Conservation (phyloP, 495 filamentous ascomycete species). For the Penicillium desertorum region DNA sequence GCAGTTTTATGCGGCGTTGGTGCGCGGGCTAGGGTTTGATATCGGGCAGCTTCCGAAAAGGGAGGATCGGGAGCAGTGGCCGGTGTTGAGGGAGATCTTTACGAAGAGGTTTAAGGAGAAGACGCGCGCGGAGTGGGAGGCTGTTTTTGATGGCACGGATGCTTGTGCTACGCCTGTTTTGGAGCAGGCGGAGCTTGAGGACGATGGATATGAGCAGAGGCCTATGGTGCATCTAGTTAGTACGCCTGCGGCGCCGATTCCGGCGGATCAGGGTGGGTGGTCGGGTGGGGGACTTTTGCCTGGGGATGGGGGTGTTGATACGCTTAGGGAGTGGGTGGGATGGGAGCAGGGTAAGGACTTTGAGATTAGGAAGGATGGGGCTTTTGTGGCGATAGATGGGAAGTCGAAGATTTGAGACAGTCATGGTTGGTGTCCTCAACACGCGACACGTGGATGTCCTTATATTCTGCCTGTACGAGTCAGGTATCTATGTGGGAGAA, state of each 20-base stretch:
- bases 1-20: constrained; percentile 70
- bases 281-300: constrained; percentile 55
- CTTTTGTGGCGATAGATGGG: constrained; percentile 13
- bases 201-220: constrained; percentile 68
- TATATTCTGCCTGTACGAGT: neutral
- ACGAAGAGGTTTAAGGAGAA: constrained; percentile 65
- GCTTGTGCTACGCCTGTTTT: constrained; percentile 89
- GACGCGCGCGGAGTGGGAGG: constrained; percentile 80
- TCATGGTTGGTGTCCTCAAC: neutral
- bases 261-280: constrained; percentile 65
- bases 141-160: constrained; percentile 81
- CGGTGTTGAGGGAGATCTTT: constrained; percentile 59
- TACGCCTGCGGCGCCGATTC: constrained; percentile 61
- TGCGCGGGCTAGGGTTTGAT: constrained; percentile 62
- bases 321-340: constrained; percentile 72
- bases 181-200: constrained; percentile 68
- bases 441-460: neutral
- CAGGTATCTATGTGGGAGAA: neutral
- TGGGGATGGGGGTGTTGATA: constrained; percentile 69
- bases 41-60: constrained; percentile 52
- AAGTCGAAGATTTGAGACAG: constrained; percentile 2
- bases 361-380: constrained; percentile 57
- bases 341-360: constrained; percentile 73
- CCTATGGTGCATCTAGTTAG: constrained; percentile 66
- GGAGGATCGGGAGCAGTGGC: constrained; percentile 63